phyloP scores from a whole-genome alignment of 768 basidiomycete species.

The Symmetrospora coprosmae region DNA sequence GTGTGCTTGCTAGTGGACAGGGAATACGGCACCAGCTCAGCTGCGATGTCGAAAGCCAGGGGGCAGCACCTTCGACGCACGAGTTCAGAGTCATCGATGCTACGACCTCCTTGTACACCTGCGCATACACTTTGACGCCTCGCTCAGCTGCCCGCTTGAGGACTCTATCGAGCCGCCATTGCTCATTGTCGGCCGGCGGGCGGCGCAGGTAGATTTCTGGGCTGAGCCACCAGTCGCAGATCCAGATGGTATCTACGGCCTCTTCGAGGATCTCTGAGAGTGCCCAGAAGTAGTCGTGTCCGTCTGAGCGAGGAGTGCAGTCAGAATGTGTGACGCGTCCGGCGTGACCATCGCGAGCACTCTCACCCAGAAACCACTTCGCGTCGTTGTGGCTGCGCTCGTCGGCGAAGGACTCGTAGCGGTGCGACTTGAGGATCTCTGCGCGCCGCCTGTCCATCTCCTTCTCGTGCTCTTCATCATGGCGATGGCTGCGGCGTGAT shows the following conservation, averaged over 20 bases:
- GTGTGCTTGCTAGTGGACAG: conserved; percentile 31
- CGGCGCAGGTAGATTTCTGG: conserved; percentile 89
- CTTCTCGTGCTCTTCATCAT: conserved; percentile 55
- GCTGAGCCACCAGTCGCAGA: conserved; percentile 45
- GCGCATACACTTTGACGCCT: conserved; percentile 78
- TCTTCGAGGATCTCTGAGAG: conserved; percentile 50
- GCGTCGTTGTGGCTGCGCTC: conserved; percentile 56
- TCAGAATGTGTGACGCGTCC: background rate
- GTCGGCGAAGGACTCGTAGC: conserved; percentile 70
- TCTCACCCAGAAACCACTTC: conserved; percentile 68
- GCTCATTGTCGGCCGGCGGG: conserved; percentile 66
- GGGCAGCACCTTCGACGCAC: background rate
- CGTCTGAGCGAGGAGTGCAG: conserved; percentile 69
- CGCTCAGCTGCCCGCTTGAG: conserved; percentile 76
- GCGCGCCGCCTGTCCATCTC: conserved; percentile 45
- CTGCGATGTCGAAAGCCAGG: too few relatives aligned
- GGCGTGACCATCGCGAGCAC: too few relatives aligned
- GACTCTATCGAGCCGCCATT: conserved; percentile 77
- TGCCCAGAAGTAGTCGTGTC: conserved; percentile 94
- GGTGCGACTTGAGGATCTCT: conserved; percentile 61
- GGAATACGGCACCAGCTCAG: too few relatives aligned
- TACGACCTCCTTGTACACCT: conserved; percentile 92
- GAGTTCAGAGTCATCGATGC: background rate
- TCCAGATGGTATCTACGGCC: conserved; percentile 66
- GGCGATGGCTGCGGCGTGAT: too few relatives aligned